Evolutionary conservation across 2,329 filamentous ascomycete genomes (phyloP).

Genomic region (Pseudocercospora ulei): DNA sequence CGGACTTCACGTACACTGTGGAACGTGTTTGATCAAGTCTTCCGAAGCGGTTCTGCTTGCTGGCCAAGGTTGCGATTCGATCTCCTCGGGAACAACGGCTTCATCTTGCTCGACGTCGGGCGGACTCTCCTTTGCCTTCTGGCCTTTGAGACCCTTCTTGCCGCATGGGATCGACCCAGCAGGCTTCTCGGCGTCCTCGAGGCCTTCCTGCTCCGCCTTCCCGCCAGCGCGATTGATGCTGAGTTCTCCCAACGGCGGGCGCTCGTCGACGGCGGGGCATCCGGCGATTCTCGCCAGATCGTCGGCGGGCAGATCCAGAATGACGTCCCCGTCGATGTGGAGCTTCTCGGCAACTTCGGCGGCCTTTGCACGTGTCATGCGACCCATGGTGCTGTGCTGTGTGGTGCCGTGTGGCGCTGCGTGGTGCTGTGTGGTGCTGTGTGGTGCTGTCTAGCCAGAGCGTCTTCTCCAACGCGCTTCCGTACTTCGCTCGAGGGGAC

Average conservation of each 20-base stretch:
- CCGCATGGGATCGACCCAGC: constrained; percentile 31
- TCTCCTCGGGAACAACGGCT: constrained; percentile 20
- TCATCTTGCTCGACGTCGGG: constrained; percentile 3
- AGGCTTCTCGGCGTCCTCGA: constrained; percentile 27
- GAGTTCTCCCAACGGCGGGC: constrained; percentile 37
- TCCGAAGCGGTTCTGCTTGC: constrained; percentile 20
- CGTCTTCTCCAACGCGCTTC: too few relatives aligned
- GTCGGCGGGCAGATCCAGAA: constrained; percentile 29
- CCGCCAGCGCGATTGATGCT: constrained; percentile 32
- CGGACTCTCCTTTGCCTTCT: constrained; percentile 19
- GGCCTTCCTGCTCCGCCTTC: constrained; percentile 22
- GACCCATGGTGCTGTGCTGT: constrained; percentile 24
- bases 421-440: too few relatives aligned
- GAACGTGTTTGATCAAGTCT: constrained; percentile 18
- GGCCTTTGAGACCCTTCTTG: constrained; percentile 30
- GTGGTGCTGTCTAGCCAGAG: too few relatives aligned
- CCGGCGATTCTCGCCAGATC: constrained; percentile 14
- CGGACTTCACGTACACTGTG: constrained; percentile 17
- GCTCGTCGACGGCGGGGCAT: constrained; percentile 21
- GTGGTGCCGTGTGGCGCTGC: too few relatives aligned
- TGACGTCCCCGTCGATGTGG: constrained; percentile 33
- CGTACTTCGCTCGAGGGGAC: too few relatives aligned
- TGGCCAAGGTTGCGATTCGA: constrained; percentile 18
- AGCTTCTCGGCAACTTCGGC: constrained; percentile 36
- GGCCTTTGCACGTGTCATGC: constrained; percentile 39